A percentile compares a stretch with the other conserved stretches of the same genome.
These are phyloP conservation scores for Spencermartinsiella europaea DNA, from an alignment of 805 yeast genomes.

Conservation along the genomic window DNA sequence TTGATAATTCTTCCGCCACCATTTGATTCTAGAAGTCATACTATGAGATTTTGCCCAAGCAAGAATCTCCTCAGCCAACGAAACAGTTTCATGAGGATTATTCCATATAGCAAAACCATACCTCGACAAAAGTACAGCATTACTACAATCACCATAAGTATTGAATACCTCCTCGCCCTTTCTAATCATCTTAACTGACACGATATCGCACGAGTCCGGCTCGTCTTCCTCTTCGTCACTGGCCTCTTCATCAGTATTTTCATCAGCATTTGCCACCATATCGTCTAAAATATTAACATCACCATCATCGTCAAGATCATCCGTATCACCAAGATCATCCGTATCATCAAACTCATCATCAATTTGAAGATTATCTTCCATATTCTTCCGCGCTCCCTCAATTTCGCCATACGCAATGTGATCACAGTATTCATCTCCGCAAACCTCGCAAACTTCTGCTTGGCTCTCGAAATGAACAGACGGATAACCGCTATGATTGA, in stretches of 20 bases:
- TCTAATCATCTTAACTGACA: conserved; percentile 40
- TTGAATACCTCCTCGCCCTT: conserved; percentile 65
- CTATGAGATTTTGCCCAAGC: conserved; percentile 31
- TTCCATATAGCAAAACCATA: conserved; percentile 68
- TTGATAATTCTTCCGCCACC: conserved; percentile 41
- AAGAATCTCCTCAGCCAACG: conserved; percentile 50
- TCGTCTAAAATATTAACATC: conserved; percentile 17
- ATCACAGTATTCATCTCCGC: conserved; percentile 46
- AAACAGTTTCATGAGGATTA: conserved; percentile 53
- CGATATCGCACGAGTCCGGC: conserved; percentile 62
- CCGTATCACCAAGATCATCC: conserved; percentile 3
- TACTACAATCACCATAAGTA: conserved; percentile 73
- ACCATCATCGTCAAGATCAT: conserved; percentile 1
- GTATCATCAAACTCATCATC: not conserved
- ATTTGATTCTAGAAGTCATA: conserved; percentile 28
- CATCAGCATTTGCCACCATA: conserved; percentile 25
- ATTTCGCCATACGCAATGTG: conserved; percentile 28
- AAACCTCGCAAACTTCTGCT: conserved; percentile 46
- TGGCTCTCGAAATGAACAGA: conserved; percentile 62
- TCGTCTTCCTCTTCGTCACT: conserved; percentile 24
- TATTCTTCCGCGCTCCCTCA: conserved; percentile 11
- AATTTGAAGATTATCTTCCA: conserved; percentile 8
- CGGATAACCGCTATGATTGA: conserved; percentile 65
- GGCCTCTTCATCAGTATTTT: conserved; percentile 5
- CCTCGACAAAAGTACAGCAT: conserved; percentile 59